Base-by-base conservation (phyloP, 2,329 filamentous ascomycete species). In the Sclerotinia nivalis region DNA sequence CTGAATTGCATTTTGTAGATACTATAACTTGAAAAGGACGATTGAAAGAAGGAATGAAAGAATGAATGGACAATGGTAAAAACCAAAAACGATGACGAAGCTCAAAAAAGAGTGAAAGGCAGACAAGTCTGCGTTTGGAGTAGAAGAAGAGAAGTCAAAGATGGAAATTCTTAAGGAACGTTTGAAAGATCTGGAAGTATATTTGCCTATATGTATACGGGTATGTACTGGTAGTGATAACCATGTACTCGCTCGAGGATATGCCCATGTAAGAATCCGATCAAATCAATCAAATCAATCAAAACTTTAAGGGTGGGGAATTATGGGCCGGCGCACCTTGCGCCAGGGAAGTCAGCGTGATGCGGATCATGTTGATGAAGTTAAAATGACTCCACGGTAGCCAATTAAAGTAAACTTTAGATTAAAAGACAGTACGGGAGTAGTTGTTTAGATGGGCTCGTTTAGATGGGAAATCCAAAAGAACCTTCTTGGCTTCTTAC, bases 1-100 rank as follows among this genome's bases (percentile, higher is more conserved):
- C 43, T 37, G 37, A 72, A 45, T 62, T 71, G 71, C 74, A 75
- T 76, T 18, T 43, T 73, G 59, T 34, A 56, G 52, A 65, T 18
- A 43, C 13, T 43, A 43, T 20, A 50, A 28, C 40, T 52, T 43
- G n/a, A 28, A 49, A 34, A 31, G 20, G 58, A 31, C 4, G 59
- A 37, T 25, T 10, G 43, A 12, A 12, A 10, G 25, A 7, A 28
- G 7, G 10, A 15, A 28, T 18, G 40, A 40, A 50, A 15, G 28
- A 64, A 47, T 18, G 66, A 67, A 62, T 54, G 12, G 10, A 58
- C n/a, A 40, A 47, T 50, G 34, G 67, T 71, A 31, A 20, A 49
- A 65, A 34, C 45, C 40, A 31, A 62, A 55, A 54, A 43, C 25
- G 37, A n/a, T 18, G 22, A 5, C 28, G 18, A 40, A 71, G 31